Base-by-base conservation (phyloP, 1,139 yeast species). In the Hemisphaericaspora lyxosophila region DNA sequence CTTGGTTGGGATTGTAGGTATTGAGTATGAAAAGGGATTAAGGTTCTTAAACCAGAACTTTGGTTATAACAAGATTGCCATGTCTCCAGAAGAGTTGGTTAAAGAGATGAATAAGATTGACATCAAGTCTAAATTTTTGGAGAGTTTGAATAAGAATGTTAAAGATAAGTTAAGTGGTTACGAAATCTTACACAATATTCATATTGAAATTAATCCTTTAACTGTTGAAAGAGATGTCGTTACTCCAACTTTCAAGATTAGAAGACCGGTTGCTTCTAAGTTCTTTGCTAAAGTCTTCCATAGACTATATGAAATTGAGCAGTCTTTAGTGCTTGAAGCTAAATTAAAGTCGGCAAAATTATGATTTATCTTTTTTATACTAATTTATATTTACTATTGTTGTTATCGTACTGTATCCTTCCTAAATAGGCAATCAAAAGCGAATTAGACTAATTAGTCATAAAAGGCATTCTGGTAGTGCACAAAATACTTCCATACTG, bases 1-100 rank as follows among this genome's bases (percentile, higher is more conserved):
- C 50, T 58, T 83, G 40, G 82, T 84, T 6, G 87, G 80, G 6
- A 61, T 83, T 32, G 62, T 76, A 28, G 87, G 87, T n/a, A 60
- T 82, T 37, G 52, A 50, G n/a, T 54, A 22, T 39, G 54, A 39
- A 22, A 44, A 34, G 45, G 60, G 51, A 26, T 50, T 47, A 29
- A 41, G 38, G 9, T 59, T 57, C 31, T 44, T 60, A 36, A 47
- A 47, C 33, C 41, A 43, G 17, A 40, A 48, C 9, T 46, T 52
- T 39, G 55, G 59, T 11, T 46, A 48, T 12, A 37, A 43, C 34
- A 33, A 39, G 27, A 33, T 40, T 26, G 39, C 46, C 39, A 54
- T 46, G 48, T 38, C 34, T 14, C 36, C 46, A 2, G 56, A 58
- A n/a, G 61, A 57, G 23, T 43, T 63, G 32, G 43, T 65, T 15